A percentile compares a stretch with the other conserved stretches of the same genome.
phyloP scores from a whole-genome alignment of 2,329 filamentous ascomycete genomes.

The Cercospora nicotianae region DNA sequence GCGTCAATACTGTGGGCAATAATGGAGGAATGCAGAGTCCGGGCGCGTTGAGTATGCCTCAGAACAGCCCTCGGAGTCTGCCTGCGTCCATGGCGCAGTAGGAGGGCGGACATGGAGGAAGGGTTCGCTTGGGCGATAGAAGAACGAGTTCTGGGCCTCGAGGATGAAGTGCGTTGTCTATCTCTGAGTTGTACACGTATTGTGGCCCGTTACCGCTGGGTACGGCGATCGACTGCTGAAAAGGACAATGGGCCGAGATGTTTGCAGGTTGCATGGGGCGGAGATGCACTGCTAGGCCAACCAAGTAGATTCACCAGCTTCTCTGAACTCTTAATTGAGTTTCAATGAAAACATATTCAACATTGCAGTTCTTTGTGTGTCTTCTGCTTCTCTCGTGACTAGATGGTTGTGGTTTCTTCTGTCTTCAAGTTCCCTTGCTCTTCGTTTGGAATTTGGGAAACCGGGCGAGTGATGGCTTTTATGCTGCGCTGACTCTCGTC shows the following conservation, averaged over 20 bases:
- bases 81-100: slow-evolving; percentile 36
- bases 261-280: neutral
- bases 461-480: no score
- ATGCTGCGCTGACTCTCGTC: no score
- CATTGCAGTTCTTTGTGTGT: neutral
- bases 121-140: neutral
- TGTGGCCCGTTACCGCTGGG: neutral
- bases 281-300: neutral
- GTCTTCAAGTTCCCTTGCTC: no score
- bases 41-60: slow-evolving; percentile 26
- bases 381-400: neutral
- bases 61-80: slow-evolving; percentile 37
- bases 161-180: neutral
- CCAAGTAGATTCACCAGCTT: neutral
- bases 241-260: neutral
- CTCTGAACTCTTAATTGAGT: neutral
- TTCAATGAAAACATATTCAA: neutral
- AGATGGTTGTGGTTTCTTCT: no score
- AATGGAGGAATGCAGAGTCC: slow-evolving; percentile 36
- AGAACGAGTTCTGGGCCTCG: neutral
- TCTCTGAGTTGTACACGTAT: neutral
- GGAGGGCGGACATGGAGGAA: neutral
- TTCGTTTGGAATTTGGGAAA: no score
- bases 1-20: slow-evolving; percentile 26
- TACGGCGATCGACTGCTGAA: neutral